These are phyloP conservation scores for Salix viminalis DNA, from an alignment of 345 rosid species.

Conservation along the genomic window DNA sequence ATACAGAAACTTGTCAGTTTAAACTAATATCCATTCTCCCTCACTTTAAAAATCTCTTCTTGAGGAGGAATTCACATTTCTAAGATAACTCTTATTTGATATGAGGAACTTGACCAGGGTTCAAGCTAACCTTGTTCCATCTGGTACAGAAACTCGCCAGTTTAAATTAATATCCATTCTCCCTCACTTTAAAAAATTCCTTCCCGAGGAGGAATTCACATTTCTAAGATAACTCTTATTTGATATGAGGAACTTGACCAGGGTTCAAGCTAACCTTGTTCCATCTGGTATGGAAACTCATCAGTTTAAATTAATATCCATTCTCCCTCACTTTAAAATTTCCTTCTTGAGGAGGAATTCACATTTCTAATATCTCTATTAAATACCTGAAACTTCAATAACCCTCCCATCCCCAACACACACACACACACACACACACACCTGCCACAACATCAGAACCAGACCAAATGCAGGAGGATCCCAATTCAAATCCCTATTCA, in stretches of 20 bases:
- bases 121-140: background rate
- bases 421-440: no score
- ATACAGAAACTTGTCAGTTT: background rate
- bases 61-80: background rate
- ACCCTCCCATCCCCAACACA: no score
- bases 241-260: background rate
- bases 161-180: background rate
- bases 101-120: background rate
- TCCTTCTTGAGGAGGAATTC: background rate
- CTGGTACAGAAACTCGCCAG: background rate
- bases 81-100: background rate
- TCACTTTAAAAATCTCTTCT: background rate
- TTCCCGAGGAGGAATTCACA: background rate
- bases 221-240: background rate
- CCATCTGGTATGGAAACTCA: background rate
- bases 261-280: background rate
- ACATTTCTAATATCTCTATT: background rate
- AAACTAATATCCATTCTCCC: background rate
- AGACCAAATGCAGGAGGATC: background rate
- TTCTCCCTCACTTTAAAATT: background rate
- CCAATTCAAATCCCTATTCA: background rate
- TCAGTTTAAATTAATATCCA: background rate
- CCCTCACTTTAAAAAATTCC: background rate
- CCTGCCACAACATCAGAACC: background rate
- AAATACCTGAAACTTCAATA: background rate